These are phyloP conservation scores for Lactarius indigo DNA, from an alignment of 768 basidiomycete genomes.

Conservation along the genomic window DNA sequence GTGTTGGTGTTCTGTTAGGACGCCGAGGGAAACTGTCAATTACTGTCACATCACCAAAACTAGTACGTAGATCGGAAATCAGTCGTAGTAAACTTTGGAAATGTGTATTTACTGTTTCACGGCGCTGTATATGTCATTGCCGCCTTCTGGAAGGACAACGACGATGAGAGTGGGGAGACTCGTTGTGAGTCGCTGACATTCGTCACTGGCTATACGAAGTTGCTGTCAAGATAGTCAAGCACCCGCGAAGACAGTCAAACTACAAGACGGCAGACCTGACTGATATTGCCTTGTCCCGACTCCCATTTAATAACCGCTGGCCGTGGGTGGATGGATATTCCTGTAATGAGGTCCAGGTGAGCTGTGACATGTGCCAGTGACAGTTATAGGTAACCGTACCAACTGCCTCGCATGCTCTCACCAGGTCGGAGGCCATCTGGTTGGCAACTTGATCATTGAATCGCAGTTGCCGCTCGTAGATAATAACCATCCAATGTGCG, in stretches of 20 bases:
- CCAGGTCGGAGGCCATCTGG: slow-evolving; percentile 54
- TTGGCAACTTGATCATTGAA: slow-evolving; percentile 48
- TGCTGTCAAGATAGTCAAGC: slow-evolving; percentile 33
- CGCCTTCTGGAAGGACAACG: slow-evolving; percentile 67
- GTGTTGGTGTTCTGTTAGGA: neutral
- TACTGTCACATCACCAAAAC: slow-evolving; percentile 68
- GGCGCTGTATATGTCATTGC: slow-evolving; percentile 70
- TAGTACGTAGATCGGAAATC: slow-evolving; percentile 29
- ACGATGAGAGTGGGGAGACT: slow-evolving; percentile 57
- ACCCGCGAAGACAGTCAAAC: neutral
- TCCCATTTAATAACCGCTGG: slow-evolving; percentile 50
- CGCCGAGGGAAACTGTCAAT: slow-evolving; percentile 22
- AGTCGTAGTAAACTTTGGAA: neutral
- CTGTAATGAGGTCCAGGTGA: slow-evolving; percentile 35
- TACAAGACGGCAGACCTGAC: slow-evolving; percentile 2
- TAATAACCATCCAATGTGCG: slow-evolving; percentile 56
- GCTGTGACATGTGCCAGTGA: neutral
- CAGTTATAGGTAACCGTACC: slow-evolving; percentile 43
- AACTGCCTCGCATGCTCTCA: slow-evolving; percentile 48
- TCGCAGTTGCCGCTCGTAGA: slow-evolving; percentile 61
- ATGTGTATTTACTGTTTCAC: slow-evolving; percentile 65
- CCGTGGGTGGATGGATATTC: slow-evolving; percentile 51
- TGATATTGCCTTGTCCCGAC: slow-evolving; percentile 55
- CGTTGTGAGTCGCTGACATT: slow-evolving; percentile 40
- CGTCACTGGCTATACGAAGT: slow-evolving; percentile 49